A percentile compares a stretch with the other conserved stretches of the same genome.
Conservation (phyloP, 352 stramenopile species). For the Vaucheria bursata region DNA sequence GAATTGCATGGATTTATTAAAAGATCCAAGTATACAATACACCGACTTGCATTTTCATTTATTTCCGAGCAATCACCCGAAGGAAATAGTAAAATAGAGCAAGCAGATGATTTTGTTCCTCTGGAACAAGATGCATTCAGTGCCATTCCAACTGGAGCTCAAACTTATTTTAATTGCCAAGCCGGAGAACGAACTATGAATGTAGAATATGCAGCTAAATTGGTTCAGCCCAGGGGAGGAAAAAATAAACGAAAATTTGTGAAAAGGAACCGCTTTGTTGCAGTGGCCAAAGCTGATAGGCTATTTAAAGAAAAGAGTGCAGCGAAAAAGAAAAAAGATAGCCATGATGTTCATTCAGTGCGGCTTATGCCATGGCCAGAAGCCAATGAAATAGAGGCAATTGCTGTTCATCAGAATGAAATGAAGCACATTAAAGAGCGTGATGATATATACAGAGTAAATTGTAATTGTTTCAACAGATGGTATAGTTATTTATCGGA, state of each 20-base stretch:
- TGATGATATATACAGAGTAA: not conserved
- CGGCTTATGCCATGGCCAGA: not conserved
- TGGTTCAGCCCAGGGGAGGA: conserved; percentile 10
- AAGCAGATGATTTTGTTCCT: not conserved
- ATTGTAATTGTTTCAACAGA: conserved; percentile 3
- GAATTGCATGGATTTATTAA: not conserved
- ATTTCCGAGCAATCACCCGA: not conserved
- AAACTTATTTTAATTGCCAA: conserved; percentile 42
- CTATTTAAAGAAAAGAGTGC: conserved; percentile 12
- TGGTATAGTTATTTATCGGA: conserved; percentile 21
- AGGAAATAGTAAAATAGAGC: not conserved
- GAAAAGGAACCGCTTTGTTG: not conserved
- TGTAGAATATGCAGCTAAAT: not conserved
- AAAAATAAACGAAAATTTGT: not conserved
- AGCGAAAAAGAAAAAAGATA: not conserved
- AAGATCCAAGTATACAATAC: not conserved
- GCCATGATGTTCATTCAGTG: not conserved
- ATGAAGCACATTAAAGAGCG: not conserved
- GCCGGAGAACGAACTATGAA: conserved; percentile 8
- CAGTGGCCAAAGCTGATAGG: conserved; percentile 6
- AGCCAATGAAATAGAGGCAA: not conserved
- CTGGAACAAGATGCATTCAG: too few relatives aligned
- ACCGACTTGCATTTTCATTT: not conserved
- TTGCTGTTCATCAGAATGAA: not conserved
- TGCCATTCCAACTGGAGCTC: conserved; percentile 17